Evolutionary conservation across 1,284 basidiomycete genomes (phyloP).

Genomic region (Ustilago hordei): DNA sequence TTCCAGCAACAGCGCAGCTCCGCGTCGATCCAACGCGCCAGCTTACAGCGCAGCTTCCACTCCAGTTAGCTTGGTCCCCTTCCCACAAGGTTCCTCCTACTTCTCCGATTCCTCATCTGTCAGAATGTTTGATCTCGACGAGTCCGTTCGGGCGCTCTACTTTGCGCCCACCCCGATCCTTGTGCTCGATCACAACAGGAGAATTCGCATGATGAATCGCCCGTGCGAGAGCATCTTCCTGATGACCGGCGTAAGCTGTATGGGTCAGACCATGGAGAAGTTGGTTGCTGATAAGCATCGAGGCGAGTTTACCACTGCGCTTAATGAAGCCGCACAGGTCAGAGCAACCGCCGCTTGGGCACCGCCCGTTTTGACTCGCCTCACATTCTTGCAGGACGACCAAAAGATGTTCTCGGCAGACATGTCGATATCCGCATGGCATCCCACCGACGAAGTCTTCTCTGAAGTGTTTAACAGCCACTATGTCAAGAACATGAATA

Average conservation of each 20-base stretch:
- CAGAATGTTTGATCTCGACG: slow-evolving; percentile 66
- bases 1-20: slow-evolving; percentile 8
- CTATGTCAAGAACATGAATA: slow-evolving; percentile 18
- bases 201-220: slow-evolving; percentile 63
- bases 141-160: slow-evolving; percentile 64
- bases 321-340: slow-evolving; percentile 56
- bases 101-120: slow-evolving; percentile 31
- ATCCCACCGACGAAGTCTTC: slow-evolving; percentile 62
- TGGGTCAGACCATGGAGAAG: slow-evolving; percentile 58
- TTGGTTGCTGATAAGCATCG: slow-evolving; percentile 37
- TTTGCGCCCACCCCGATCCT: slow-evolving; percentile 64
- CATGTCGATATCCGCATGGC: slow-evolving; percentile 61
- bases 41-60: slow-evolving; percentile 11
- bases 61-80: slow-evolving; percentile 27
- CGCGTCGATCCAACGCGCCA: not conserved
- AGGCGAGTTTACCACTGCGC: slow-evolving; percentile 30
- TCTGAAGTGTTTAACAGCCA: slow-evolving; percentile 51
- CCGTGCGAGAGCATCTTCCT: slow-evolving; percentile 59
- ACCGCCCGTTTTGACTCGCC: slow-evolving; percentile 52
- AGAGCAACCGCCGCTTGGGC: slow-evolving; percentile 45
- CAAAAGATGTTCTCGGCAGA: slow-evolving; percentile 52
- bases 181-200: slow-evolving; percentile 59
- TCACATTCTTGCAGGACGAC: slow-evolving; percentile 55
- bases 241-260: slow-evolving; percentile 49
- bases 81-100: slow-evolving; percentile 32